phyloP scores from a whole-genome alignment of 2,329 filamentous ascomycete genomes.

The Seiridium unicorne region DNA sequence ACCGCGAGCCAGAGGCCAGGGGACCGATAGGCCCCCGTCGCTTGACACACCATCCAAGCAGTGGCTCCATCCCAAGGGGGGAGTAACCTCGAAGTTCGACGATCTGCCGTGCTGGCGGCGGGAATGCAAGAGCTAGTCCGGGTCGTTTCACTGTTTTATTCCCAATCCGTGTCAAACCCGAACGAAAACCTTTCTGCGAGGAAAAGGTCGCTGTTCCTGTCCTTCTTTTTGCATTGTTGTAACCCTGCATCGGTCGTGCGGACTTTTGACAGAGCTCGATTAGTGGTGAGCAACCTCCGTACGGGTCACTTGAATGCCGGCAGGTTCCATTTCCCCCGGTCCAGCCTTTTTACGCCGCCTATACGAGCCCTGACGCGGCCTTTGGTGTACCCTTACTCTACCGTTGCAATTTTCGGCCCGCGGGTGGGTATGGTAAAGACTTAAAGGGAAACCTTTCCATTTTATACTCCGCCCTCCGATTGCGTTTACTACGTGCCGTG shows the following conservation, averaged over 20 bases:
- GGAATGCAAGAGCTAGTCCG: not conserved
- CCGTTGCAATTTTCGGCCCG: too few relatives aligned
- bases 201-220: not conserved
- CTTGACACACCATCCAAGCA: too few relatives aligned
- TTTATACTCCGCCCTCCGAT: conserved; percentile 13
- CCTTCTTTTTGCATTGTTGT: conserved; percentile 5
- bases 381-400: conserved; percentile 8
- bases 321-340: conserved; percentile 31
- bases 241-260: conserved; percentile 12
- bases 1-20: not conserved
- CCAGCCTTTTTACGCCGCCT: conserved; percentile 26
- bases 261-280: not conserved
- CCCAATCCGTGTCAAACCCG: not conserved
- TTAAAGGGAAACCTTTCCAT: not conserved
- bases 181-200: not conserved
- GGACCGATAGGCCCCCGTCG: not conserved
- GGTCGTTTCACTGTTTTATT: not conserved
- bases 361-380: conserved; percentile 28
- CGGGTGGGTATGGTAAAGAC: not conserved
- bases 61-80: too few relatives aligned
- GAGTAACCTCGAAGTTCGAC: not conserved
- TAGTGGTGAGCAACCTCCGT: not conserved
- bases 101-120: not conserved
- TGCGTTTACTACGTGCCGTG: not conserved
- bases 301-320: conserved; percentile 21